Base-by-base conservation (phyloP, 495 filamentous ascomycete species). In the Copromyces sp. region DNA sequence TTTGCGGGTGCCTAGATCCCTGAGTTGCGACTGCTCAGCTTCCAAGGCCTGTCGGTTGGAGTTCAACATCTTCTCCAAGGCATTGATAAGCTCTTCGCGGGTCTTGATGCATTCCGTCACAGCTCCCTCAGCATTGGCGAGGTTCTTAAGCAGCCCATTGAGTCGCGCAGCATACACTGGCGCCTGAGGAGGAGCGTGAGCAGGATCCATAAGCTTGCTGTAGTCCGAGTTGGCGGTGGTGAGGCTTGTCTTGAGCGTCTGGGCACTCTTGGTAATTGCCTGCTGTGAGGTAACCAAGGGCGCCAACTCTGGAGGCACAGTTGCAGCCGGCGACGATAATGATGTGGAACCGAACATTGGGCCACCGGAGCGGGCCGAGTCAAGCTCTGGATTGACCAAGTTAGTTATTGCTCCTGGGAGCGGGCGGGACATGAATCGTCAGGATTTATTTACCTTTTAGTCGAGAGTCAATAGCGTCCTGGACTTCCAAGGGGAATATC, bases 91-190 rank as follows among this genome's bases (percentile, higher is more conserved):
- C 29, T 89, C 86, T 47, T 87, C 87, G 20, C 96, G 92, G 3
- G 94, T 92, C 77, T 95, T 94, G 78, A 99, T 93, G 73, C 91
- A 91, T 72, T 96, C 93, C 4, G 92, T 91, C 2, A 98, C 93
- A 0, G 94, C 94, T 53, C 89, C 91, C 81, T 98, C 94, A n/a
- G 95, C 95, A 71, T 88, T 93, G 41, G 94, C 93, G 17, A 99
- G 87, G 3, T 88, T 89, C 82, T 95, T 97, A 69, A 98, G 85
- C 9, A 99, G 84, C 4, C 92, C 90, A 74, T 90, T 93, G 24
- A 99, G 90, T 17, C 94, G 91, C 38, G 96, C 96, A 2, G 95
- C 95, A 78, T 96, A 92, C 11, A 98, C 94, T 2, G 95, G 94
- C 9, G 94, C 89, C 0, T 92, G 87, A 6, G 94, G 93, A 8